Evolutionary conservation across 176 grass and related monocot species (phyloP).

Genomic region (Phoenix roebelenii): DNA sequence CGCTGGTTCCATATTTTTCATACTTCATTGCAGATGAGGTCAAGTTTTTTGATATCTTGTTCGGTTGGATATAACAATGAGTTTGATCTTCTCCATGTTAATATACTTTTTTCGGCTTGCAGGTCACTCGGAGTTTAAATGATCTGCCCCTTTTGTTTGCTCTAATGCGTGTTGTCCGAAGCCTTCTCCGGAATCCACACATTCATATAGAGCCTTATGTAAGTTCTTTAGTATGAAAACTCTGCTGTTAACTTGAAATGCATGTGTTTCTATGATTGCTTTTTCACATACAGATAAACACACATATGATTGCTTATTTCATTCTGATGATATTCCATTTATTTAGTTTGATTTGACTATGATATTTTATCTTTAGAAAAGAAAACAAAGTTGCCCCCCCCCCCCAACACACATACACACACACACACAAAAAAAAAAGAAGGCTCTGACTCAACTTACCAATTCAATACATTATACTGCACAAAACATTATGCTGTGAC

Average conservation of each 20-base stretch:
- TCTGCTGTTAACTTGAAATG: no score
- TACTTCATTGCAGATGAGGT: conserved; percentile 92
- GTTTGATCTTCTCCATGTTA: background rate
- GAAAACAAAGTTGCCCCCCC: no score
- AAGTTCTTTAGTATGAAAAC: conserved; percentile 21
- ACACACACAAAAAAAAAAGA: no score
- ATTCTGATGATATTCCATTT: no score
- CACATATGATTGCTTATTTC: no score
- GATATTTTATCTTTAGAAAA: no score
- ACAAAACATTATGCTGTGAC: background rate
- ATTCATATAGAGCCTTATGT: conserved; percentile 98
- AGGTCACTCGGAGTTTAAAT: conserved; percentile 80
- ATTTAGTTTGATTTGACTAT: no score
- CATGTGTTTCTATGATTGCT: no score
- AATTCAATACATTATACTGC: background rate
- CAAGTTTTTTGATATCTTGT: background rate
- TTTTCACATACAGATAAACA: no score
- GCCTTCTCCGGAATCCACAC: conserved; percentile 86
- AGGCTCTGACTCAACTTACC: no score
- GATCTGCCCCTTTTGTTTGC: conserved; percentile 84
- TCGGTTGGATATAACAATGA: background rate
- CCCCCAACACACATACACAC: no score
- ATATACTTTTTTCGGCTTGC: conserved; percentile 27
- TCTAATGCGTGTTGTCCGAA: conserved; percentile 73
- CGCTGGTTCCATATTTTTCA: conserved; percentile 89